These are phyloP conservation scores for Pleurotus ostreatus DNA, from an alignment of 768 basidiomycete genomes.

Conservation along the genomic window DNA sequence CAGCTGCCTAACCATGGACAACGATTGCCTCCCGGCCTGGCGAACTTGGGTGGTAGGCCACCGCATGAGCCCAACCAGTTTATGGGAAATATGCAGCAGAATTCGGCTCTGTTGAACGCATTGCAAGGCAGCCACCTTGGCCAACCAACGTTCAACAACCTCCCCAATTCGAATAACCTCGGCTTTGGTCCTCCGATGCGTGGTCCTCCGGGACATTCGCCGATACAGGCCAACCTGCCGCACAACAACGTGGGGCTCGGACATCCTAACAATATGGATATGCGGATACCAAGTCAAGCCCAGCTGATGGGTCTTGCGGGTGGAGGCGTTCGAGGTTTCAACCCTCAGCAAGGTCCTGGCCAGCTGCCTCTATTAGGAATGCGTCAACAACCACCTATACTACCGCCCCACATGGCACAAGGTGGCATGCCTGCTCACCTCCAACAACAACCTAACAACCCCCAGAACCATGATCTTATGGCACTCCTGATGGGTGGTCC, in stretches of 20 bases:
- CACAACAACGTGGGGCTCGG: conserved; percentile 51
- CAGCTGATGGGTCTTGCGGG: conserved; percentile 41
- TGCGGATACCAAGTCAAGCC: conserved; percentile 47
- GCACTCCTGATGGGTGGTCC: conserved; percentile 75
- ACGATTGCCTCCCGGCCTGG: conserved; percentile 74
- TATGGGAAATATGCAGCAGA: conserved; percentile 34
- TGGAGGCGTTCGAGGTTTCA: conserved; percentile 43
- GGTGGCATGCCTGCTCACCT: conserved; percentile 48
- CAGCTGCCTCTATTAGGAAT: conserved; percentile 43
- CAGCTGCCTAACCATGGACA: conserved; percentile 32
- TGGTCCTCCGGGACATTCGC: conserved; percentile 42
- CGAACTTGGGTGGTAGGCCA: conserved; percentile 77
- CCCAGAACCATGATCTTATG: conserved; percentile 74
- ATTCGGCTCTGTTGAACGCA: conserved; percentile 40
- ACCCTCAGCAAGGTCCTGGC: conserved; percentile 41
- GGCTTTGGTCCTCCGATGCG: conserved; percentile 54
- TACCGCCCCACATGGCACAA: conserved; percentile 51
- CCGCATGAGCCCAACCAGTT: conserved; percentile 77
- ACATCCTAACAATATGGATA: conserved; percentile 51
- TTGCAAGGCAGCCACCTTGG: conserved; percentile 43
- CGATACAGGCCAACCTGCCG: conserved; percentile 41
- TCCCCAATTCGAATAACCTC: conserved; percentile 37
- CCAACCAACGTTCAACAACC: conserved; percentile 49
- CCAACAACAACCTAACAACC: conserved; percentile 54
- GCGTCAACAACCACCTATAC: conserved; percentile 47